A percentile compares a stretch with the other conserved stretches of the same genome.
Conservation (phyloP, 306 rosid species). For the Quercus alba region DNA sequence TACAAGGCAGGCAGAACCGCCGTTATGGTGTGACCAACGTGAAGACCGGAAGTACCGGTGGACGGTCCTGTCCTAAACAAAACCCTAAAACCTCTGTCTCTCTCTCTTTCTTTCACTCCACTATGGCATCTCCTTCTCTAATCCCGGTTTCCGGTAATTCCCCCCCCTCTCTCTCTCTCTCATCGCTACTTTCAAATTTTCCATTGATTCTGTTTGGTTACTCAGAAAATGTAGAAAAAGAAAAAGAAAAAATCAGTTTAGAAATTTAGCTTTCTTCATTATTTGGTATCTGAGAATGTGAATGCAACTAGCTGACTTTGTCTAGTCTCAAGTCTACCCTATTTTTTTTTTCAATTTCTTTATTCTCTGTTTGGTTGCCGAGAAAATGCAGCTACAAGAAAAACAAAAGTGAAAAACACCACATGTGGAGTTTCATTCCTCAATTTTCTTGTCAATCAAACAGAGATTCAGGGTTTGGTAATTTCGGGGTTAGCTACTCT, state of each 20-base stretch:
- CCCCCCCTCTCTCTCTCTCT: not conserved
- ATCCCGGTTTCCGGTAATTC: slow-evolving; percentile 18
- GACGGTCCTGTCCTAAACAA: not conserved
- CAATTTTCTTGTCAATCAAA: not conserved
- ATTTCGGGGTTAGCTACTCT: not conserved
- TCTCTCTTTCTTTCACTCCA: too few relatives aligned
- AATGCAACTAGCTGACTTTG: not conserved
- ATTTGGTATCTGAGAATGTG: not conserved
- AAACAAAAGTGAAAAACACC: not conserved
- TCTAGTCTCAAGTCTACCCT: not conserved
- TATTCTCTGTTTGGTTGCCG: not conserved
- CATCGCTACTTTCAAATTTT: not conserved
- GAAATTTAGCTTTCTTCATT: not conserved
- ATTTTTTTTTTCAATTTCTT: not conserved
- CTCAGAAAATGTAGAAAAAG: not conserved
- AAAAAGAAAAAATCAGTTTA: not conserved
- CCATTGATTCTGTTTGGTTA: not conserved
- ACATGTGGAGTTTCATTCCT: not conserved
- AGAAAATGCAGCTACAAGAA: not conserved
- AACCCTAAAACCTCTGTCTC: slow-evolving; percentile 13
- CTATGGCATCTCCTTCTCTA: slow-evolving; percentile 16
- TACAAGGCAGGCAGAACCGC: too few relatives aligned
- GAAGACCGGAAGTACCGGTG: not conserved
- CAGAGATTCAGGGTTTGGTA: not conserved
- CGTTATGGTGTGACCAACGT: not conserved